Evolutionary conservation across 2,329 filamentous ascomycete species (phyloP), one percentile per base, ranked within the genome.

Genomic region (Ophiobolus disseminans): DNA sequence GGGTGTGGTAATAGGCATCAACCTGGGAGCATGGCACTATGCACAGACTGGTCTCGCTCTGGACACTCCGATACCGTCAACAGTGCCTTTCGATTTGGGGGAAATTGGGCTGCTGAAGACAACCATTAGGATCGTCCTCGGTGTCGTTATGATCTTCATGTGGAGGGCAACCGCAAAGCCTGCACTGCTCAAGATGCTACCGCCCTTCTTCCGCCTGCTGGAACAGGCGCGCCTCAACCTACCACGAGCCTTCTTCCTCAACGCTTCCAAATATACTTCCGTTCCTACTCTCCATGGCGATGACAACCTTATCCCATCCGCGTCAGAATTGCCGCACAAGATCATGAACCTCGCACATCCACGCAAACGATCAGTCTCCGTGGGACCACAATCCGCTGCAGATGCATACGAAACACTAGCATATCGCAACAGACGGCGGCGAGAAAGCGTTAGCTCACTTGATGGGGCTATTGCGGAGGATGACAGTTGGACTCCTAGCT

Each of bases 341-440:
- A 81, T 97, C 19, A 88, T 86, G 51, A 91, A 86, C 32, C 89
- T 97, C 36, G 86, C 91, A 19, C 86, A 93, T 60, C 89, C 91
- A 0, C 83, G 91, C 50, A 87, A 87, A 53, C 84, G 94, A 41
- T 88, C 91, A 23, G 85, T 97, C 25, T 96, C 91, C 5, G 84
- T 97, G 43, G 94, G 94, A 0, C 94, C 94, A 1, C 94, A 97
- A 75, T 97, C 92, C 36, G 92, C 92, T 52, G 94, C 94, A 2
- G 94, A 99, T 75, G 94, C 91, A 19, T 96, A 97, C 75, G 94
- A 99, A 76, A 91, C 91, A 16, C 80, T 99, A 39, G 94, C 93
- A 5, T 96, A 96, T 68, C 86, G 93, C 16, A 91, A 96, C 60
- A 83, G 87, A 57, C 78, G 80, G 48, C 76, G 86, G 45, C 78